Base-by-base conservation (phyloP, 2,329 filamentous ascomycete genomes). In the Alternaria consortialis region DNA sequence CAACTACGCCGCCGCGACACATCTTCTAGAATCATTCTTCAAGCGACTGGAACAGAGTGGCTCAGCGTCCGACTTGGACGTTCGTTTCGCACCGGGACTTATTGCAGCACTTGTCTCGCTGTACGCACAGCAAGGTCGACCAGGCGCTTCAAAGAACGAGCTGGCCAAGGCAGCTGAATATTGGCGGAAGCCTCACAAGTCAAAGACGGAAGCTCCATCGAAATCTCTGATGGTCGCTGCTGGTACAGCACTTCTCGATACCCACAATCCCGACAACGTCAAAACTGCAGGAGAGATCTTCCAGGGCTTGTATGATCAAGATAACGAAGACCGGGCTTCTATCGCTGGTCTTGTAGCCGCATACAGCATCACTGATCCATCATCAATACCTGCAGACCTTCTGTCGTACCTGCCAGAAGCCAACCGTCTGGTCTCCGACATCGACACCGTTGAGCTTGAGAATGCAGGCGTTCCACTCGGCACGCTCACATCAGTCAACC, bases 321-420 rank as follows among this genome's bases (percentile, higher is more conserved):
- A 93, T 42, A 82, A 85, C n/a, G 82, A 82, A 39, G 92, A 97
- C 69, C 85, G 85, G 32, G 85, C 90, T 56, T 89, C 91, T 1
- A 86, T 88, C 15, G 93, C 93, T 8, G 95, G 95, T 1, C 87
- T 95, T n/a, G 87, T 98, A 7, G 95, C 95, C 3, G 90, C 93
- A 9, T 88, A 91, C 69, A 90, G 91, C 29, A 87, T 87, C 2
- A 83, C 81, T 1, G 84, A 90, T 62, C 84, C 86, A 2, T 75
- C 83, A 8, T 86, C 86, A 63, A 82, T 88, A 20, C 79, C 87
- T 55, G 74, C 84, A 0, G 82, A 78, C 15, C 74, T 90, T 57
- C 79, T 88, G 9, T 79, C 83, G 17, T 81, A 83, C 42, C 84
- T 94, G 17, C 87, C 89, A 5, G 80, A 88, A 1, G 84, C 92